Evolutionary conservation across 352 stramenopile species (phyloP).

Genomic region (Phytophthora podocarpi): DNA sequence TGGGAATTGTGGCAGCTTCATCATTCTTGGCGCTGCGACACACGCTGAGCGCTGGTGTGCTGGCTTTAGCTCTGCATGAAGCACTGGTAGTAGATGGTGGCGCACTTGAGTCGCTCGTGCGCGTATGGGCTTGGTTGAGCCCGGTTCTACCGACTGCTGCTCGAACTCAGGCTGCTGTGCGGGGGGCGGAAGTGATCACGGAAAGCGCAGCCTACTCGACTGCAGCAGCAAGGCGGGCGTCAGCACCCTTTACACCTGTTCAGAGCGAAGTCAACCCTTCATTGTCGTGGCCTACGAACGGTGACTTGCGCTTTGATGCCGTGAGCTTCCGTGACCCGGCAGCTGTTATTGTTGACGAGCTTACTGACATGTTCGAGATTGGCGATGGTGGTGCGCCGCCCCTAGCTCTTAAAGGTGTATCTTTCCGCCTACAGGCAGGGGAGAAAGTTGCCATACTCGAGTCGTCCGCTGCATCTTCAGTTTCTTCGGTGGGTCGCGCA

Average conservation of each 20-base stretch:
- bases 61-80: constrained; percentile 93
- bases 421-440: constrained; percentile 79
- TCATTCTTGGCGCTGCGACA: constrained; percentile 44
- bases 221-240: constrained; percentile 22
- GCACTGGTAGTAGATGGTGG: constrained; percentile 87
- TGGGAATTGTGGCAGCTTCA: constrained; percentile 49
- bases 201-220: constrained; percentile 27
- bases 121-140: constrained; percentile 68
- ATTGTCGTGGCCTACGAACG: constrained; percentile 84
- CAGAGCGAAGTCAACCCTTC: constrained; percentile 43
- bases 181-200: constrained; percentile 33
- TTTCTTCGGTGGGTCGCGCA: constrained; percentile 85
- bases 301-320: constrained; percentile 88
- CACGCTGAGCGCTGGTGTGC: constrained; percentile 67
- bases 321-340: constrained; percentile 90
- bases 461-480: constrained; percentile 82
- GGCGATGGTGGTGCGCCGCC: constrained; percentile 60
- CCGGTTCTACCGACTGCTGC: constrained; percentile 29
- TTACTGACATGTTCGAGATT: constrained; percentile 34
- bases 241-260: constrained; percentile 19
- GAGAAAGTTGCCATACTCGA: constrained; percentile 94
- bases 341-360: constrained; percentile 29
- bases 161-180: constrained; percentile 29
- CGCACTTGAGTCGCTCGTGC: constrained; percentile 87
- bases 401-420: constrained; percentile 52